Evolutionary conservation across 2,329 filamentous ascomycete species (phyloP), one percentile per base, ranked within the genome.

Genomic region (Alternaria sp.): DNA sequence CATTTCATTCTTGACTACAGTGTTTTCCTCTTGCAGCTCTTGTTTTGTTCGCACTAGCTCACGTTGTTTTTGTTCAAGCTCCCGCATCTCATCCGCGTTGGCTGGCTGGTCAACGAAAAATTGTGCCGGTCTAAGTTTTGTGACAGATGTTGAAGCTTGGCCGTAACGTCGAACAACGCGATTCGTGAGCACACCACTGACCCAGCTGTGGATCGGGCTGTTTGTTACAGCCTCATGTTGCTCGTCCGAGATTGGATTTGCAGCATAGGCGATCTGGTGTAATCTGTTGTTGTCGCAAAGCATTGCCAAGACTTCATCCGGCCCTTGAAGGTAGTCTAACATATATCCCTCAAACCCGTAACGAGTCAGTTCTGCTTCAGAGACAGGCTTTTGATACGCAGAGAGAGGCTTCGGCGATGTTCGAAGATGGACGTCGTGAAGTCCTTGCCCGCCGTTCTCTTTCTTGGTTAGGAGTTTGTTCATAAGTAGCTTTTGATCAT

Each of bases 281-380:
- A 97, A 78, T 54, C 82, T 85, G 59, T 85, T 87, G 67, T 91
- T 89, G 12, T 88, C 86, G 77, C 93, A 97, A 22, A 99, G 86
- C 91, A 96, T 95, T 7, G 92, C 90, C 34, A 98, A 81, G 1
- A 99, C 92, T 2, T 91, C 86, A 1, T 90, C 88, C 0, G 96
- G 96, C 0, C 94, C 95, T 34, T 89, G 85, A 6, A 99, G 75
- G 59, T 86, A 92, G 72, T 98, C 91, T 26, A 91, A 83, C 0
- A 93, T 89, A 81, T 91, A 97, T 2, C 90, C 89, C 64, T 96
- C 90, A 51, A 99, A 86, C 0, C 93, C 93, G 36, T 77, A 88
- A 59, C 41, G 70, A 60, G 53, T 71, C 57, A 93, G 78, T 53
- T 92, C 82, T 8, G 88, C 82, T 6, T 75, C 68, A 1, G 85